Base-by-base conservation (phyloP, 2,329 filamentous ascomycete genomes). In the Venturia asperata region DNA sequence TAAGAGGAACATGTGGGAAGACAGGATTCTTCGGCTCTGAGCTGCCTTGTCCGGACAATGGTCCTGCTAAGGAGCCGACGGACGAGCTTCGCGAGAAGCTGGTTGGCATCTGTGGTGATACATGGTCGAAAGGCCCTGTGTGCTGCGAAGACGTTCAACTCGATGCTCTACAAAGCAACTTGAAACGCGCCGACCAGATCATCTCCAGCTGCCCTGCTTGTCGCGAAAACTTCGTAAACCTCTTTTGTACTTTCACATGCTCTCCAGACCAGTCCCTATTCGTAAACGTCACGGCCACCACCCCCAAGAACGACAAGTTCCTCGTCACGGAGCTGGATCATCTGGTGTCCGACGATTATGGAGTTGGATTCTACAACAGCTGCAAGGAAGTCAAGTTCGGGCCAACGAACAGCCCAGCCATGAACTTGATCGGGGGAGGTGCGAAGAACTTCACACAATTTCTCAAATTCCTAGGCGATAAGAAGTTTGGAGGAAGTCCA, bases 381-480 rank as follows among this genome's bases (percentile, higher is more conserved):
- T 99, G 94, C 81, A 97, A 97, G 77, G 92, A 99, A 75, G 93
- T 99, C 77, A 99, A 99, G 74, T 97, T 97, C 72, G 94, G 94
- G 43, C 89, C 92, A 7, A 92, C 93, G 52, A 96, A 96, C 73
- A 89, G 90, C 67, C 92, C 89, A 72, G 94, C 93, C 19, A 99
- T 99, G 84, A 89, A 93, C 71, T 87, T 99, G 70, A 97, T 99
- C 67, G 95, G 94, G 41, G 94, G 94, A 19, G 92, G 93, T 19
- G 94, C 94, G 15, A 93, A 92, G 76, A 90, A 97, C 74, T 95
- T 93, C 75, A 85, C 86, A 0, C 85, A 89, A 52, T 89, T 99
- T 70, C 79, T 99, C 69, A 93, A 92, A 72, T 99, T 97, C 71
- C 78, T 99, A 42, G 94, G 94, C 19, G 88, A 96, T 75, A 93